Conservation (phyloP, 768 basidiomycete genomes). For the Clavulina sp. region DNA sequence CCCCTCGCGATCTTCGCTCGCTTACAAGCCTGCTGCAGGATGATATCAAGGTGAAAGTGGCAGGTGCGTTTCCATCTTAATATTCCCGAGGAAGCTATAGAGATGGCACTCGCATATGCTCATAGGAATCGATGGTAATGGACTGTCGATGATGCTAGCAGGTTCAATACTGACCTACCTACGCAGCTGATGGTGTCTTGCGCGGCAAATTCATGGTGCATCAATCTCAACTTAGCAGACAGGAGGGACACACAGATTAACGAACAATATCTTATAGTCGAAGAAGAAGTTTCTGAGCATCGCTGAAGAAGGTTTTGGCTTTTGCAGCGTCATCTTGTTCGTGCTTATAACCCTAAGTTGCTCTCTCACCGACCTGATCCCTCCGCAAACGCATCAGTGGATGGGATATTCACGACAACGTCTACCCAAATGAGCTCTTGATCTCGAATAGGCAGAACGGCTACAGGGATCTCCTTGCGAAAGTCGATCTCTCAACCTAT, state of each 20-base stretch:
- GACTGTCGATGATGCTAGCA: slow-evolving; percentile 5
- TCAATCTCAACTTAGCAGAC: slow-evolving; percentile 3
- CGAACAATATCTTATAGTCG: slow-evolving; percentile 30
- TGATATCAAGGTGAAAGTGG: slow-evolving; percentile 85
- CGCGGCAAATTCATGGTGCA: slow-evolving; percentile 87
- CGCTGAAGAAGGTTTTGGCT: slow-evolving; percentile 64
- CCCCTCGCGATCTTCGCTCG: slow-evolving; percentile 39
- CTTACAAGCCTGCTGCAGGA: slow-evolving; percentile 33
- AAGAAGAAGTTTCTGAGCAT: slow-evolving; percentile 82
- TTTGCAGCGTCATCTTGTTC: slow-evolving; percentile 85
- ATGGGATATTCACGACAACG: slow-evolving; percentile 83
- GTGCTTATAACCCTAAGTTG: slow-evolving; percentile 16
- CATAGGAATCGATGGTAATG: neutral
- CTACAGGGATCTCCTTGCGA: slow-evolving; percentile 74
- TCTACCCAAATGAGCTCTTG: slow-evolving; percentile 69
- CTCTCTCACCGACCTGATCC: neutral
- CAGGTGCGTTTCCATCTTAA: slow-evolving; percentile 34
- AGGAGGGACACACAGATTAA: neutral
- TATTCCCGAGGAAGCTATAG: neutral
- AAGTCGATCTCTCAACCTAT: slow-evolving; percentile 72
- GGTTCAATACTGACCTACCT: neutral
- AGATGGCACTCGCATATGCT: neutral
- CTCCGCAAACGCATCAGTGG: slow-evolving; percentile 29
- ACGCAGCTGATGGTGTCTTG: slow-evolving; percentile 74
- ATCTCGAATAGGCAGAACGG: slow-evolving; percentile 89